Base-by-base conservation (phyloP, 2,329 filamentous ascomycete genomes). In the Fusarium sp. region DNA sequence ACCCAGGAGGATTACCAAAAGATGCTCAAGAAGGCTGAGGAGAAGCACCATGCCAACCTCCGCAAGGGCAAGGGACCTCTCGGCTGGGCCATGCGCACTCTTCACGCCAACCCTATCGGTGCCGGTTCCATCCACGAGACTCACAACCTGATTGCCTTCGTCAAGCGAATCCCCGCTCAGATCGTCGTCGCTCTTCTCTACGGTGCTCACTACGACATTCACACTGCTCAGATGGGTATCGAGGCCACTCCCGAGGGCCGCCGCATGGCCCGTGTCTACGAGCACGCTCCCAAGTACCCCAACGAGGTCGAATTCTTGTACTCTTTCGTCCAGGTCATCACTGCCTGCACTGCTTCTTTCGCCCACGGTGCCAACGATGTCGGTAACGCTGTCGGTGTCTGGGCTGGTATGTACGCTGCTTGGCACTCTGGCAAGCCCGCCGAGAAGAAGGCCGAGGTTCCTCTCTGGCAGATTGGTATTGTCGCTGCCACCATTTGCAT, bases 41-140 rank as follows among this genome's bases (percentile, higher is more conserved):
- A 85, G 26, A 86, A 83, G 50, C 86, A 91, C 76, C 89, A 92
- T 79, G 88, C 88, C 28, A 89, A 89, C 75, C 90, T 95, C 60
- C 83, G 88, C 63, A 84, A 88, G 81, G 87, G 86, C 65, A 83
- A 84, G 4, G 92, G 93, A 31, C 92, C 91, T 56, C 86, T 95
- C n/a, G 93, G 91, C 76, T 95, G 93, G 93, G 93, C 92, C 41
- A 93, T 95, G 91, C 92, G 93, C 75, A 89, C 86, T 56, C 90
- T 95, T 26, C 92, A 90, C 79, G 86, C 92, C 77, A 93, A 95
- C 85, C 92, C 90, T 53, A 88, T 94, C 83, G 91, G 91, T 24
- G 81, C 90, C 24, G 93, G 93, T 58, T 86, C 91, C 77, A 87
- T 95, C 72, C 94, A 95, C 83, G 93, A 95, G 83, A 76, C 87